phyloP scores from a whole-genome alignment of 345 rosid species.

The Hibiscus syriacus region DNA sequence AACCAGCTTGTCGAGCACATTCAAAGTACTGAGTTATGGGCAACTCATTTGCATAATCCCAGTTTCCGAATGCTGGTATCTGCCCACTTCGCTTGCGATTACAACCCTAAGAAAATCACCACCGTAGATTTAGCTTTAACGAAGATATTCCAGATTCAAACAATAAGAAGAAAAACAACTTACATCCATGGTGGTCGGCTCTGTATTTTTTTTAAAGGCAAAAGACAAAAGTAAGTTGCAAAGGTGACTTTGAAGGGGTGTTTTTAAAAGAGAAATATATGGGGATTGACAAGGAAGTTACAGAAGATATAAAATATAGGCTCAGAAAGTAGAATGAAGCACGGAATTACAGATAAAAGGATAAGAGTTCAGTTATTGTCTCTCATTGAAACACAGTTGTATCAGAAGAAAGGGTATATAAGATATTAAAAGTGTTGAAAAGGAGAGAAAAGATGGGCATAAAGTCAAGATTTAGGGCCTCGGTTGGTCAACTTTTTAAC shows the following conservation, averaged over 20 bases:
- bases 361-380: slow-evolving; percentile 13
- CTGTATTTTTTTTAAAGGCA: neutral
- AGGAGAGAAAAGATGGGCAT: too few relatives aligned
- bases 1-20: slow-evolving; percentile 81
- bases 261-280: neutral
- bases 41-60: slow-evolving; percentile 75
- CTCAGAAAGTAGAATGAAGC: slow-evolving; percentile 13
- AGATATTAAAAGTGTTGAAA: too few relatives aligned
- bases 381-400: neutral
- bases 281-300: slow-evolving; percentile 16
- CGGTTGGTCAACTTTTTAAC: too few relatives aligned
- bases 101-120: slow-evolving; percentile 13
- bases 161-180: neutral
- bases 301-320: slow-evolving; percentile 11
- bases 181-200: slow-evolving; percentile 12
- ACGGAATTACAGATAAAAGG: slow-evolving; percentile 19
- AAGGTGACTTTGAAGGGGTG: neutral
- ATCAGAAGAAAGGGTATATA: neutral
- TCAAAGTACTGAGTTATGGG: slow-evolving; percentile 96
- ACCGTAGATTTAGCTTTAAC: neutral
- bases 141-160: slow-evolving; percentile 1
- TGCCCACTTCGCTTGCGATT: slow-evolving; percentile 59
- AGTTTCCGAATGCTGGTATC: slow-evolving; percentile 82
- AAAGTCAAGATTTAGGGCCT: too few relatives aligned
- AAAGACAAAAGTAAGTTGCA: neutral